Conservation (phyloP, 2,329 filamentous ascomycete genomes). For the Calonectria crousiana region DNA sequence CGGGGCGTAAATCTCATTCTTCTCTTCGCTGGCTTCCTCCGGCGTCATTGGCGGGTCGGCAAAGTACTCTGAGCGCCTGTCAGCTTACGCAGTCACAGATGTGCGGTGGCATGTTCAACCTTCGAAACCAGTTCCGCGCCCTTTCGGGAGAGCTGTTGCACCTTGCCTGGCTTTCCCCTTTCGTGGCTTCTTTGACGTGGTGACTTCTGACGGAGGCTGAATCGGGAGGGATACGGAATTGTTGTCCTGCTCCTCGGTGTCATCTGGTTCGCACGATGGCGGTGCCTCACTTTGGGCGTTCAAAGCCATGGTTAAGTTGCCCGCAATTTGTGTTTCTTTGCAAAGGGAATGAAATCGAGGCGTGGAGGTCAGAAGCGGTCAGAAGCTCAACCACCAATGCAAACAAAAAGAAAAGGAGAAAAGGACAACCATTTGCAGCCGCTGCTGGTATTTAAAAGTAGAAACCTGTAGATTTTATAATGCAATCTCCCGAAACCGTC, state of each 20-base stretch:
- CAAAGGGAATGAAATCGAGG: background rate
- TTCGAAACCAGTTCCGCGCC: conserved; percentile 76
- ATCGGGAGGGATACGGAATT: background rate
- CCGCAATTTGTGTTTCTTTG: background rate
- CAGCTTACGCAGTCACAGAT: background rate
- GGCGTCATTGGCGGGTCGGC: conserved; percentile 84
- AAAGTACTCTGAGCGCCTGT: conserved; percentile 70
- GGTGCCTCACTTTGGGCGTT: background rate
- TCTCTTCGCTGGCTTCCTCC: conserved; percentile 74
- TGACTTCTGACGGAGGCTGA: conserved; percentile 27
- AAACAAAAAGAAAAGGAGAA: background rate
- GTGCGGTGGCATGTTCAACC: conserved; percentile 48
- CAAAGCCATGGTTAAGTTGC: background rate
- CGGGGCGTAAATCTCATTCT: conserved; percentile 72
- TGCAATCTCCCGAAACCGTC: background rate
- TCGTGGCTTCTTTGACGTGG: conserved; percentile 36
- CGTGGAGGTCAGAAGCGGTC: too few relatives aligned
- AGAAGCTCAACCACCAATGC: background rate
- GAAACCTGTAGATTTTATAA: background rate
- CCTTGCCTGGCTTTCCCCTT: conserved; percentile 47
- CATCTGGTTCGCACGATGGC: background rate
- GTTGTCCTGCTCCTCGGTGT: background rate
- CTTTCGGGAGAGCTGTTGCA: conserved; percentile 56
- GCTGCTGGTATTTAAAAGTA: background rate
- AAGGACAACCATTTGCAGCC: background rate